These are phyloP conservation scores for Chrysoporthe cubensis DNA, from an alignment of 2,329 filamentous ascomycete species.

Conservation along the genomic window DNA sequence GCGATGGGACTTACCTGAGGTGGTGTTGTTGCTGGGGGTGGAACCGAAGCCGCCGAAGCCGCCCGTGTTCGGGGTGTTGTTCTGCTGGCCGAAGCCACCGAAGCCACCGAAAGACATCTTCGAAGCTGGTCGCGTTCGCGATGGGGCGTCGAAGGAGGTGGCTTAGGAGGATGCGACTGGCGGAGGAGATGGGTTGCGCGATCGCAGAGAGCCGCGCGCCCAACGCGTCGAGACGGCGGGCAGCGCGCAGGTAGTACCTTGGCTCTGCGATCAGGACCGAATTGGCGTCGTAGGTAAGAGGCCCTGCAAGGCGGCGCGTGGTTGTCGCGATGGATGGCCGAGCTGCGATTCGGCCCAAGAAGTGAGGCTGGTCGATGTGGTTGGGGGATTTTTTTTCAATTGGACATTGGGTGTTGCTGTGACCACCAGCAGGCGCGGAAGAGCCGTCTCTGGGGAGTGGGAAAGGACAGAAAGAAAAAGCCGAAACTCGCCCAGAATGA, in stretches of 20 bases:
- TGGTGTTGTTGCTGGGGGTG: slow-evolving; percentile 44
- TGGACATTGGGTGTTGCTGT: slow-evolving; percentile 2
- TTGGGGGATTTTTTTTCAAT: slow-evolving; percentile 5
- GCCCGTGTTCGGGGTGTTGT: slow-evolving; percentile 35
- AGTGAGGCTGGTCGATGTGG: slow-evolving; percentile 2
- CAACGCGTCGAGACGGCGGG: slow-evolving; percentile 35
- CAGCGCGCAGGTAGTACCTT: slow-evolving; percentile 6
- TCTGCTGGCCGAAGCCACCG: slow-evolving; percentile 66
- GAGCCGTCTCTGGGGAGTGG: background rate
- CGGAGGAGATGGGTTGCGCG: slow-evolving; percentile 27
- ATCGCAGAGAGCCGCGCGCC: slow-evolving; percentile 34
- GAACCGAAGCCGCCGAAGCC: slow-evolving; percentile 63
- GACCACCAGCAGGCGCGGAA: background rate
- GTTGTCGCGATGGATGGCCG: slow-evolving; percentile 9
- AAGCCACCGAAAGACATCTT: slow-evolving; percentile 60
- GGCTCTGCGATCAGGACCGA: slow-evolving; percentile 23
- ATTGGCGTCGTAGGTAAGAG: background rate
- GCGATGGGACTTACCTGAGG: slow-evolving; percentile 54
- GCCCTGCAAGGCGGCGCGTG: slow-evolving; percentile 8
- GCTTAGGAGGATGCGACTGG: slow-evolving; percentile 16
- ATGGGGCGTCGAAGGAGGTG: slow-evolving; percentile 7
- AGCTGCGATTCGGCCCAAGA: slow-evolving; percentile 10
- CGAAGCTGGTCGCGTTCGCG: slow-evolving; percentile 30
- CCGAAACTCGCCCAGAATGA: slow-evolving; percentile 17
- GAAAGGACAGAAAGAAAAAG: slow-evolving; percentile 18